Base-by-base conservation (phyloP, 192 early-diverging fungal genomes). In the Backusella psychrophila region DNA sequence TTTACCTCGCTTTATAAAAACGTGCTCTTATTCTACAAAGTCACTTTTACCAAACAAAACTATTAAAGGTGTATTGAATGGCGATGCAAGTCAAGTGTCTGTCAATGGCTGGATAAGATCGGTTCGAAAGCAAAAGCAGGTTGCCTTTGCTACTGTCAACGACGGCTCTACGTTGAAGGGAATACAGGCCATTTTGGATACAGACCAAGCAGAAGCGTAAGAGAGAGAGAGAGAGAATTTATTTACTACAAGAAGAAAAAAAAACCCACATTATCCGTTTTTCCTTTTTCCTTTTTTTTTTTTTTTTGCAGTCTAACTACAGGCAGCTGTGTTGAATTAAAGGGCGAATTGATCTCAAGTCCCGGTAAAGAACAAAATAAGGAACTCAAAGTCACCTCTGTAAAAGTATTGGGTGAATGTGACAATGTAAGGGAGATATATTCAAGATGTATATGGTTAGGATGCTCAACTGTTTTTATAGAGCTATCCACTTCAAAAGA, bases 401-500 rank as follows among this genome's bases (percentile, higher is more conserved):
- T 89, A 14, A 74, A 84, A 71, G 77, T 93, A 8, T 77, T 93
- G 21, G 92, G 92, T 6, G 68, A 78, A 14, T 86, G 90, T 56
- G 88, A 91, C 81, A 77, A 85, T 17, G 93, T 81, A 81, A 72
- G 42, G n/a, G n/a, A n/a, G 11, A 7, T 31, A 31, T 31, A 31
- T n/a, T 31, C 31, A 31, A 31, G 31, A 2, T 2, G 31, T 31
- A 31, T 31, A 31, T 31, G 31, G 31, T 1, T 31, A 31, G 33
- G 33, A 33, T 80, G 65, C 26, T 71, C 42, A 77, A 34, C 26
- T 26, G 63, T 63, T 19, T 23, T 5, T 4, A 29, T 76, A 93
- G 89, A 82, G 88, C 17, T 97, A 96, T 70, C 96, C 96, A 3
- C 80, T 97, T 63, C 93, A 95, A 82, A 97, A 97, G 84, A 93